These are phyloP conservation scores for Glycine latifolia DNA, from an alignment of 306 rosid genomes.

Conservation along the genomic window DNA sequence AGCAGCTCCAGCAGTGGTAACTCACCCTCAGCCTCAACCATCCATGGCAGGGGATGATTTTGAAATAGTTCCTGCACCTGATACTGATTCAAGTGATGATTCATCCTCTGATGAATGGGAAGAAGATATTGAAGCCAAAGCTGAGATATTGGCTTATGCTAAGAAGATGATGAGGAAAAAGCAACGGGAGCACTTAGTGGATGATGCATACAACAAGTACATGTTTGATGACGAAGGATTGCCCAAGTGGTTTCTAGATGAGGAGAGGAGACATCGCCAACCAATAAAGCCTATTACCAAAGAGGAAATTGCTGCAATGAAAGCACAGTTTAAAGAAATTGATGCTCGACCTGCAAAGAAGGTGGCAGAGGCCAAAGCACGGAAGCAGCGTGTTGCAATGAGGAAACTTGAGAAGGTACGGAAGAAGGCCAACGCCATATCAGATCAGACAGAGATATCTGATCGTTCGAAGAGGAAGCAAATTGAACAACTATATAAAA, in stretches of 20 bases:
- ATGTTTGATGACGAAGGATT: constrained; percentile 83
- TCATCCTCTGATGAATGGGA: constrained; percentile 57
- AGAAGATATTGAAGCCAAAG: constrained; percentile 61
- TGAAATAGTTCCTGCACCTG: constrained; percentile 88
- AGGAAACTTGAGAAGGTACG: constrained; percentile 91
- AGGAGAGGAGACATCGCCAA: constrained; percentile 79
- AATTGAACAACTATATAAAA: constrained; percentile 79
- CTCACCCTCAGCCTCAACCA: constrained; percentile 42
- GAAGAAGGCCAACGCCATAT: constrained; percentile 90
- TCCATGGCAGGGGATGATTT: constrained; percentile 59
- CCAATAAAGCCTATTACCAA: constrained; percentile 78
- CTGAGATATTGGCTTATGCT: constrained; percentile 84
- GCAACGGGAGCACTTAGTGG: constrained; percentile 68
- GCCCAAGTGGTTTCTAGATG: constrained; percentile 92
- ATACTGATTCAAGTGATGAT: constrained; percentile 83
- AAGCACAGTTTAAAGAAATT: constrained; percentile 85
- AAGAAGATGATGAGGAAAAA: constrained; percentile 89
- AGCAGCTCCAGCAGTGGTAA: constrained; percentile 26
- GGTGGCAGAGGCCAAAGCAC: constrained; percentile 75
- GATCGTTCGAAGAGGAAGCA: constrained; percentile 90
- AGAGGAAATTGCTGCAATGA: constrained; percentile 86
- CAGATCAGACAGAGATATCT: constrained; percentile 85
- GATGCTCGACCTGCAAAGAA: constrained; percentile 85
- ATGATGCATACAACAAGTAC: constrained; percentile 85
- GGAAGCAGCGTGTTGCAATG: constrained; percentile 84